These are phyloP conservation scores for Candida mattraensis DNA, from an alignment of 805 yeast genomes.

Conservation along the genomic window DNA sequence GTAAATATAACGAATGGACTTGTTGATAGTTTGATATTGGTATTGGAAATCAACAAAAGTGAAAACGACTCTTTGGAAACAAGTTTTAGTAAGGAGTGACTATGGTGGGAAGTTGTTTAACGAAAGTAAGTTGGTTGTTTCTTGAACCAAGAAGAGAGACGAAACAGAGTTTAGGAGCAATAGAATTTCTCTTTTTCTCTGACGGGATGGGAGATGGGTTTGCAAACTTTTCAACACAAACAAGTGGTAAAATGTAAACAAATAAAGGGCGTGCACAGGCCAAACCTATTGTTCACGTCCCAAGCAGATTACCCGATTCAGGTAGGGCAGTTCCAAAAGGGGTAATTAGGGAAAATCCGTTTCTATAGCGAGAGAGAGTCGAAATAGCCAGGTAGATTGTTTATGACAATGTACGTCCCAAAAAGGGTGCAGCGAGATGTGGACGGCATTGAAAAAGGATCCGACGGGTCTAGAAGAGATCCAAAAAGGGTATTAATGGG, in stretches of 20 bases:
- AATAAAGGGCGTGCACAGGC: constrained; percentile 6
- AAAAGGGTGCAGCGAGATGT: too few relatives aligned
- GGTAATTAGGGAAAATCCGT: constrained; percentile 1
- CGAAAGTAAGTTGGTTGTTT: constrained; percentile 7
- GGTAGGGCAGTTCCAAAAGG: constrained; percentile 1
- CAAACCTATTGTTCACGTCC: background rate
- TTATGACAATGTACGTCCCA: too few relatives aligned
- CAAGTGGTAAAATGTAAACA: constrained; percentile 14
- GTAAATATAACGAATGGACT: background rate
- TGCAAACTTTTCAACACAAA: constrained; percentile 9
- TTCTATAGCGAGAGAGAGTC: constrained; percentile 2
- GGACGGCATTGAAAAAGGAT: too few relatives aligned
- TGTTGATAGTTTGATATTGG: background rate
- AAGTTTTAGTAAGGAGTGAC: constrained; percentile 34
- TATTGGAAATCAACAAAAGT: too few relatives aligned
- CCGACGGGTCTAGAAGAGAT: too few relatives aligned
- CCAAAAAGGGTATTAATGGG: too few relatives aligned
- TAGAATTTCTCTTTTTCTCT: too few relatives aligned
- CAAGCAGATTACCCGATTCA: constrained; percentile 1
- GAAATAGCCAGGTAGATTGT: too few relatives aligned
- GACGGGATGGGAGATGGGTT: background rate
- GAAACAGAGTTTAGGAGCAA: too few relatives aligned
- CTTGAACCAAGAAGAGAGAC: constrained; percentile 9
- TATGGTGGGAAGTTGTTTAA: constrained; percentile 24
- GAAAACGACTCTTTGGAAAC: too few relatives aligned